A percentile compares a stretch with the other conserved stretches of the same genome.
Evolutionary conservation across 176 grass and related monocot genomes (phyloP).

Genomic region (Rhynchospora tenuis): DNA sequence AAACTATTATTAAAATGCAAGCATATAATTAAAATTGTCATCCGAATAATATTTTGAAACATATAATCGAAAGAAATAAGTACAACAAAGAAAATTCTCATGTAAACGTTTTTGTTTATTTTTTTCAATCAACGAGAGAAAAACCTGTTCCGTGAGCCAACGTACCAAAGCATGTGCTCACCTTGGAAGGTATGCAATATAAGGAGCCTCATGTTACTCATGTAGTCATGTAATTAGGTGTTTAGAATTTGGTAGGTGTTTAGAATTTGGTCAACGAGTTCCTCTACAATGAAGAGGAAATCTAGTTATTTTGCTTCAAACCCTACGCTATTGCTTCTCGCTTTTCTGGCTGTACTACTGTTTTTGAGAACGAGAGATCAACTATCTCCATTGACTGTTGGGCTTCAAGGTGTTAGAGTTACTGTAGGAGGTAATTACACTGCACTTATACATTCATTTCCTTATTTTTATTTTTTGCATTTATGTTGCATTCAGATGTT

Average conservation of each 20-base stretch:
- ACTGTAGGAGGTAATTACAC: not conserved
- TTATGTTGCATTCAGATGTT: not conserved
- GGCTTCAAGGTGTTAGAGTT: not conserved
- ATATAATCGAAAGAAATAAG: too few species aligned
- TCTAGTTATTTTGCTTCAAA: not conserved
- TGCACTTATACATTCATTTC: not conserved
- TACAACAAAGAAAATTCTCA: too few species aligned
- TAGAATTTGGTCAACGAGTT: not conserved
- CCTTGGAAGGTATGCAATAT: not conserved
- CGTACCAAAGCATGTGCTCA: not conserved
- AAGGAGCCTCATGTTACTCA: too few species aligned
- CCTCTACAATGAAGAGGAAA: not conserved
- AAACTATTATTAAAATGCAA: too few species aligned
- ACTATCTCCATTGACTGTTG: not conserved
- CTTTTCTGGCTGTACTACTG: not conserved
- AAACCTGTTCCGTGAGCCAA: too few species aligned
- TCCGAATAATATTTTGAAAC: too few species aligned
- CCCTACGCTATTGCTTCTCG: not conserved
- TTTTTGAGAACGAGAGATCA: not conserved
- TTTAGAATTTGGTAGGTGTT: too few species aligned
- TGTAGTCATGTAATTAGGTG: too few species aligned
- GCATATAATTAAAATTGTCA: too few species aligned
- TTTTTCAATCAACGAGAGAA: too few species aligned
- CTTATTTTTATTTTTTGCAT: not conserved
- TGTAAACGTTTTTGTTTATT: too few species aligned